phyloP scores from a whole-genome alignment of 441 rosid species.

The Lepidium campestre region DNA sequence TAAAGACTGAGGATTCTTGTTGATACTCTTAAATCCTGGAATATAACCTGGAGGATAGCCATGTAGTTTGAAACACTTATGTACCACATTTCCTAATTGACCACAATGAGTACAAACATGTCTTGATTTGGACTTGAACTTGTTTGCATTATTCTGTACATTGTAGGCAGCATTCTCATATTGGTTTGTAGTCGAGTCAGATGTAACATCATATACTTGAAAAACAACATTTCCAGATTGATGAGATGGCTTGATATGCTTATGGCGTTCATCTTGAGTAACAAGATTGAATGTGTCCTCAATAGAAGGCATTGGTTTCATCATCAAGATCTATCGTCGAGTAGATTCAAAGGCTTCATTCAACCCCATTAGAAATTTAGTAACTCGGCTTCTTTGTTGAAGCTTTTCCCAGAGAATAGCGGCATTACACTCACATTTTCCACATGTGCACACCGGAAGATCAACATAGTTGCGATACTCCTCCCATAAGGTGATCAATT shows the following conservation, averaged over 20 bases:
- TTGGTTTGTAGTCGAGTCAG: too few relatives aligned
- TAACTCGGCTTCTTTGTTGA: neutral
- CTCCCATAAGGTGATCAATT: neutral
- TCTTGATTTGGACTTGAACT: neutral
- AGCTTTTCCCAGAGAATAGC: neutral
- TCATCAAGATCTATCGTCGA: neutral
- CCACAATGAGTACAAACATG: neutral
- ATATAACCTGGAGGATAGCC: neutral
- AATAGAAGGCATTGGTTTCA: neutral
- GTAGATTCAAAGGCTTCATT: neutral
- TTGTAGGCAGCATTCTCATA: too few relatives aligned
- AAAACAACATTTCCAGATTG: neutral
- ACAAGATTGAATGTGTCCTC: neutral
- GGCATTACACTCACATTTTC: neutral
- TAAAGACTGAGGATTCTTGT: neutral
- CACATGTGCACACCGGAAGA: neutral
- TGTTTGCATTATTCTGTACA: too few relatives aligned
- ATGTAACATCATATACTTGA: too few relatives aligned
- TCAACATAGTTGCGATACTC: too few relatives aligned
- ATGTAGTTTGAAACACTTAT: neutral
- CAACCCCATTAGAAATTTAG: neutral
- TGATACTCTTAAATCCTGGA: neutral
- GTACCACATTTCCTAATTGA: neutral
- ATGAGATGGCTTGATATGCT: too few relatives aligned
- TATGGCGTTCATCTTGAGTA: neutral